Base-by-base conservation (phyloP, 257 asterid species). In the Osmanthus fragrans region DNA sequence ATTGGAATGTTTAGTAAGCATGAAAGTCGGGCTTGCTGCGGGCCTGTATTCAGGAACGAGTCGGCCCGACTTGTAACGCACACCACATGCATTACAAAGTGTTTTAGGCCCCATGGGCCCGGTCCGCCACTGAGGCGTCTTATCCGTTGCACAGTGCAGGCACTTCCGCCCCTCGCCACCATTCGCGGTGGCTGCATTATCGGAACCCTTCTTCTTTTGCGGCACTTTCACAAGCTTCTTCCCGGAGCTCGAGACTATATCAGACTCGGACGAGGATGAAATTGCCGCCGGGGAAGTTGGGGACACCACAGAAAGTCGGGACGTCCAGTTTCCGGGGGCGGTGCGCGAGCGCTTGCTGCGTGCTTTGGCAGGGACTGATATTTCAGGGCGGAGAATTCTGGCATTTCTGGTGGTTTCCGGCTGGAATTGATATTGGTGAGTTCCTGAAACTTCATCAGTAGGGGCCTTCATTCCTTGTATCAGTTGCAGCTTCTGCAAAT, bases 81-180 rank as follows among this genome's bases (percentile, higher is more conserved):
- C 98, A 2, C 98, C 98, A 70, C 98, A 94, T 1, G 98, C 98
- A 27, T 94, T 94, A 80, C 98, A 94, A 18, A 92, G 92, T 3
- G 98, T 94, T 83, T 94, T 94, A n/a, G 98, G 98, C 42, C 98
- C 98, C 96, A 88, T 71, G 27, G 98, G 97, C 70, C 98, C 98
- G 4, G 97, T 94, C 58, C 98, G 74, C 98, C 98, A 92, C 73
- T 94, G 98, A 3, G 98, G 98, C 39, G 98, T 94, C 88, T 94
- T 94, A 82, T 94, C 97, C 0, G 97, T 92, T 70, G 97, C 96
- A 79, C 98, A 94, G 42, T 94, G 98, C 27, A 90, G 93, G 89
- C 98, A 94, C 84, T 75, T 89, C 78, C 98, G 76, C 16, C 94
- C 94, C 40, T 87, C 96, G 3, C 81, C 71, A 70, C 81, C 65